Evolutionary conservation across 805 yeast genomes (phyloP).

Genomic region (Suhomyces emberorum): DNA sequence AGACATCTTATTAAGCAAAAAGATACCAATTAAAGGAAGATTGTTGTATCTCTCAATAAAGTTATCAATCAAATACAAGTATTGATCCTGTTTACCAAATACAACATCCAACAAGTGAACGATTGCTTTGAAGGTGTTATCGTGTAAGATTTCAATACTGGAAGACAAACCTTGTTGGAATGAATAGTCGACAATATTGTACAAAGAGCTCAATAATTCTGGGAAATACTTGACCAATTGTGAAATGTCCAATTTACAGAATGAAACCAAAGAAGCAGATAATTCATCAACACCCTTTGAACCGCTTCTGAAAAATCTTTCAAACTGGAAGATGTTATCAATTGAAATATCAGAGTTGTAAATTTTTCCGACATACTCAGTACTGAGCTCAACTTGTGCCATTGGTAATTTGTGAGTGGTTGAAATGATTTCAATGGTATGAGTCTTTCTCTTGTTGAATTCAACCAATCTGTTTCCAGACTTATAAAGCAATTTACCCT

Average conservation of each 20-base stretch:
- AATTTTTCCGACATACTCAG: slow-evolving; percentile 66
- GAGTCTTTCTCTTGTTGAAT: slow-evolving; percentile 41
- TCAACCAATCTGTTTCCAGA: slow-evolving; percentile 47
- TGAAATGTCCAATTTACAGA: slow-evolving; percentile 52
- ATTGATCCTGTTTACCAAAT: slow-evolving; percentile 64
- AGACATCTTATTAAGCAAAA: slow-evolving; percentile 45
- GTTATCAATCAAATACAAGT: slow-evolving; percentile 52
- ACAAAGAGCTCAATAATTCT: slow-evolving; percentile 44
- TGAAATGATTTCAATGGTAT: slow-evolving; percentile 44
- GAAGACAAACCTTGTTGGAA: slow-evolving; percentile 20
- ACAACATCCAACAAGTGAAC: slow-evolving; percentile 61
- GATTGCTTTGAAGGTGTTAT: slow-evolving; percentile 49
- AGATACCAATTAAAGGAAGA: slow-evolving; percentile 51
- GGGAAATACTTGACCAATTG: slow-evolving; percentile 61
- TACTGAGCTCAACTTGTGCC: slow-evolving; percentile 50
- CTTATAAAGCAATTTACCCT: slow-evolving; percentile 51
- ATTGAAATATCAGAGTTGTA: slow-evolving; percentile 58
- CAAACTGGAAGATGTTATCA: slow-evolving; percentile 54
- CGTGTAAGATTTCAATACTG: slow-evolving; percentile 30
- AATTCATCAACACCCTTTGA: slow-evolving; percentile 42
- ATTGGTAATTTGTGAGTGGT: slow-evolving; percentile 32
- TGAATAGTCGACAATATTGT: slow-evolving; percentile 28
- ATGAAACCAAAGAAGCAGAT: slow-evolving; percentile 43
- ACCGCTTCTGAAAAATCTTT: slow-evolving; percentile 42
- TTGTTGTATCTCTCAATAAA: slow-evolving; percentile 36